Conservation (phyloP, 1,284 basidiomycete genomes). For the Thelephora terrestris region DNA sequence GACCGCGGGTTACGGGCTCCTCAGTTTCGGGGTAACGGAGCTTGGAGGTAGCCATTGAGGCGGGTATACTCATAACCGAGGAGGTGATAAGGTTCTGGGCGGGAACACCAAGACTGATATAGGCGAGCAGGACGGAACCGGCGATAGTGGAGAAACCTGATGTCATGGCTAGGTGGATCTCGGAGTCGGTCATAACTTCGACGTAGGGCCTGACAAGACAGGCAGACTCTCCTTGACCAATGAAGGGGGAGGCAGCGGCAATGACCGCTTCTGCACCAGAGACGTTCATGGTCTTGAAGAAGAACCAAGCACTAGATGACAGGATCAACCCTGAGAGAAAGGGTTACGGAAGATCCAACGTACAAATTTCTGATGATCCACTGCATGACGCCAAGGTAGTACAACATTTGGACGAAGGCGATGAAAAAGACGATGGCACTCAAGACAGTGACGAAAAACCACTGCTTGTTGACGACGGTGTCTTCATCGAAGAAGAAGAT, state of each 20-base stretch:
- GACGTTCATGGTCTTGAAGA: constrained; percentile 81
- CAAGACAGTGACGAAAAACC: constrained; percentile 76
- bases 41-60: constrained; percentile 87
- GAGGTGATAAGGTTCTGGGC: constrained; percentile 80
- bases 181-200: constrained; percentile 81
- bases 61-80: constrained; percentile 91
- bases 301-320: constrained; percentile 70
- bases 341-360: constrained; percentile 16
- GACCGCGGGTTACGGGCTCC: constrained; percentile 78
- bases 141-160: constrained; percentile 86
- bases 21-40: constrained; percentile 76
- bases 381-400: constrained; percentile 83
- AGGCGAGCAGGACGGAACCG: constrained; percentile 80
- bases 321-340: constrained; percentile 4
- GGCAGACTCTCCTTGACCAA: constrained; percentile 83
- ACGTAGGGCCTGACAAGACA: constrained; percentile 82
- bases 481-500: constrained; percentile 70
- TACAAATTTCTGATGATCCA: constrained; percentile 79
- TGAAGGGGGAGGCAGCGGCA: constrained; percentile 85
- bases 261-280: constrained; percentile 90
- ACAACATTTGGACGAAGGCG: constrained; percentile 80
- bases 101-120: constrained; percentile 77
- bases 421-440: constrained; percentile 79
- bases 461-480: constrained; percentile 44
- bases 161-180: constrained; percentile 84